These are phyloP conservation scores for Herpotrichia juniperi DNA, from an alignment of 2,329 filamentous ascomycete genomes.

Conservation along the genomic window DNA sequence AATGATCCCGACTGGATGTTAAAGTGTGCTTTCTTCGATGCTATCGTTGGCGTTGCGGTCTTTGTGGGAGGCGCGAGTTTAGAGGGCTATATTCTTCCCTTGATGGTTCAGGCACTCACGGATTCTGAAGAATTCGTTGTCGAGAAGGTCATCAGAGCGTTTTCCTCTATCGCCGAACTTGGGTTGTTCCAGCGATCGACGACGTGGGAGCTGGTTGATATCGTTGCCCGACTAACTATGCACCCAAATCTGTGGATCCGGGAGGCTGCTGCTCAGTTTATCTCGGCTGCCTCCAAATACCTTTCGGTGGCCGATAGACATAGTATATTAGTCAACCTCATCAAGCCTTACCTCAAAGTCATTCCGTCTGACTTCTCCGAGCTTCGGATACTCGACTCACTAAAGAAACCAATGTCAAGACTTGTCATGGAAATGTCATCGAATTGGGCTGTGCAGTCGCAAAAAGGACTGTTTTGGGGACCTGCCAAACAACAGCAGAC, in stretches of 20 bases:
- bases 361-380: slow-evolving; percentile 73
- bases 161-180: slow-evolving; percentile 85
- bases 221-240: slow-evolving; percentile 83
- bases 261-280: slow-evolving; percentile 84
- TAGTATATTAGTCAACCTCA: slow-evolving; percentile 80
- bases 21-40: slow-evolving; percentile 96
- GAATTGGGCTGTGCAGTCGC: slow-evolving; percentile 81
- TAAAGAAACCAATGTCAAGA: slow-evolving; percentile 82
- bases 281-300: slow-evolving; percentile 76
- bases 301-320: slow-evolving; percentile 80
- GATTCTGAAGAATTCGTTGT: slow-evolving; percentile 95
- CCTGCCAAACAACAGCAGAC: slow-evolving; percentile 71
- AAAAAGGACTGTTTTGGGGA: slow-evolving; percentile 88
- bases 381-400: slow-evolving; percentile 74
- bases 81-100: slow-evolving; percentile 92
- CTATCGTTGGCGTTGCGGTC: slow-evolving; percentile 88
- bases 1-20: slow-evolving; percentile 97
- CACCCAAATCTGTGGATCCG: slow-evolving; percentile 96
- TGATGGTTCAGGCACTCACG: slow-evolving; percentile 94
- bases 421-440: slow-evolving; percentile 84
- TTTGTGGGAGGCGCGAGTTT: slow-evolving; percentile 88
- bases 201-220: slow-evolving; percentile 85
- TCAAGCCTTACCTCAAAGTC: slow-evolving; percentile 82
- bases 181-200: slow-evolving; percentile 85
- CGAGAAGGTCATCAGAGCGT: slow-evolving; percentile 84